A percentile compares a stretch with the other conserved stretches of the same genome.
Conservation (phyloP, 805 yeast species). For the Scheffersomyces ergatensis region DNA sequence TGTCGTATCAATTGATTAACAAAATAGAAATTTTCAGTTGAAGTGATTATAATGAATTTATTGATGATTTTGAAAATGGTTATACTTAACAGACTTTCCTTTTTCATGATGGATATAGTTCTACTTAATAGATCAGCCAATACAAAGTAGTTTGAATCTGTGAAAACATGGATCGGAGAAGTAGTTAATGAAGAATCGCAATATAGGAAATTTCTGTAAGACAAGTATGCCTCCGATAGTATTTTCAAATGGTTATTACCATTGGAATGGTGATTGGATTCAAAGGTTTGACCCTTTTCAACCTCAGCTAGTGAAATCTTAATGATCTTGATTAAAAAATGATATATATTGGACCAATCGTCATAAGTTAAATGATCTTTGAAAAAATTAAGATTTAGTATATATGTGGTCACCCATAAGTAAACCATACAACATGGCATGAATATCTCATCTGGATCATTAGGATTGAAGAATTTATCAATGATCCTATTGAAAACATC, state of each 20-base stretch:
- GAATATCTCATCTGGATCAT: conserved; percentile 10
- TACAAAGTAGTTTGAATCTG: conserved; percentile 14
- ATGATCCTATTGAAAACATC: conserved; percentile 15
- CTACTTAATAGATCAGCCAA: conserved; percentile 15
- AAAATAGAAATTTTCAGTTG: conserved; percentile 37
- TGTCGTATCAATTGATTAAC: conserved; percentile 36
- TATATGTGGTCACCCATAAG: conserved; percentile 14
- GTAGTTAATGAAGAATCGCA: conserved; percentile 15
- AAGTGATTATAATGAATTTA: conserved; percentile 38
- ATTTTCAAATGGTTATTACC: background rate
- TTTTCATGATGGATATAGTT: conserved; percentile 13
- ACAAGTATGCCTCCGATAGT: background rate
- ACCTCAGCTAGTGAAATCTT: conserved; percentile 1
- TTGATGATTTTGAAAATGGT: conserved; percentile 43
- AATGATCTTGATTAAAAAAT: conserved; percentile 17
- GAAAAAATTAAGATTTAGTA: conserved; percentile 22
- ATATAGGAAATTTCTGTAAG: conserved; percentile 19
- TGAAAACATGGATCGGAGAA: conserved; percentile 15
- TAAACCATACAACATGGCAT: conserved; percentile 25
- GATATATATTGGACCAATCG: conserved; percentile 23
- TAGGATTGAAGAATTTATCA: conserved; percentile 10
- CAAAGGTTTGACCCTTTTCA: background rate
- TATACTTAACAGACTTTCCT: conserved; percentile 22
- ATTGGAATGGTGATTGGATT: background rate
- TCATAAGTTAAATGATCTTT: conserved; percentile 27